Evolutionary conservation across 352 stramenopile genomes (phyloP).

Genomic region (Globisporangium echinulatum): DNA sequence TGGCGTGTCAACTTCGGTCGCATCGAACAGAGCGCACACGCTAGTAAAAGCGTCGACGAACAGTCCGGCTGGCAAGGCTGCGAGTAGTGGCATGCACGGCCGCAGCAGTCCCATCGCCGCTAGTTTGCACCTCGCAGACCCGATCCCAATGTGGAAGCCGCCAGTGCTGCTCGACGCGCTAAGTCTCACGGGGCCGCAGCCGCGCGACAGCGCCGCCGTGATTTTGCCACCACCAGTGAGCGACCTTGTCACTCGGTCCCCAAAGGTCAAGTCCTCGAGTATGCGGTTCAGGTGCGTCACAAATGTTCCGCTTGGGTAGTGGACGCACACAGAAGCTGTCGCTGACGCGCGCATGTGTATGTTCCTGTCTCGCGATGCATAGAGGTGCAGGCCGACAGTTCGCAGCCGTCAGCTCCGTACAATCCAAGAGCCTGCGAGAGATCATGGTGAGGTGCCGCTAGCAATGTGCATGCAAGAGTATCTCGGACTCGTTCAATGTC

Average conservation of each 20-base stretch:
- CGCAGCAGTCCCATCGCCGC: neutral
- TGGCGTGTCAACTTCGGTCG: neutral
- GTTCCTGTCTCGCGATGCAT: too few species aligned
- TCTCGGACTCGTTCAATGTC: too few species aligned
- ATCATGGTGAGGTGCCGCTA: conserved; percentile 27
- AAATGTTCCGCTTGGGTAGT: too few species aligned
- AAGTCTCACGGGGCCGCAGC: too few species aligned
- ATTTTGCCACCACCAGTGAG: conserved; percentile 34
- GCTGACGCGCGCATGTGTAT: neutral
- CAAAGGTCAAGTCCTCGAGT: conserved; percentile 31
- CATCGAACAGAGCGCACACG: neutral
- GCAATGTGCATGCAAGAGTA: too few species aligned
- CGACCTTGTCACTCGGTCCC: conserved; percentile 31
- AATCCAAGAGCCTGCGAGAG: conserved; percentile 19
- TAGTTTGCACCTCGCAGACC: conserved; percentile 8
- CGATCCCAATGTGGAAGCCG: neutral
- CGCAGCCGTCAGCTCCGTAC: conserved; percentile 25
- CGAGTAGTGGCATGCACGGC: neutral
- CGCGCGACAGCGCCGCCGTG: conserved; percentile 8
- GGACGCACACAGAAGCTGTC: neutral
- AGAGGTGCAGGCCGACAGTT: conserved; percentile 57
- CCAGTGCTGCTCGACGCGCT: too few species aligned
- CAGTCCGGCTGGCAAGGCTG: neutral
- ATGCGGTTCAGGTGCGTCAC: conserved; percentile 40
- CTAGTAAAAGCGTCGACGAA: conserved; percentile 1